Conservation (phyloP, 306 rosid species). For the Datisca glomerata region DNA sequence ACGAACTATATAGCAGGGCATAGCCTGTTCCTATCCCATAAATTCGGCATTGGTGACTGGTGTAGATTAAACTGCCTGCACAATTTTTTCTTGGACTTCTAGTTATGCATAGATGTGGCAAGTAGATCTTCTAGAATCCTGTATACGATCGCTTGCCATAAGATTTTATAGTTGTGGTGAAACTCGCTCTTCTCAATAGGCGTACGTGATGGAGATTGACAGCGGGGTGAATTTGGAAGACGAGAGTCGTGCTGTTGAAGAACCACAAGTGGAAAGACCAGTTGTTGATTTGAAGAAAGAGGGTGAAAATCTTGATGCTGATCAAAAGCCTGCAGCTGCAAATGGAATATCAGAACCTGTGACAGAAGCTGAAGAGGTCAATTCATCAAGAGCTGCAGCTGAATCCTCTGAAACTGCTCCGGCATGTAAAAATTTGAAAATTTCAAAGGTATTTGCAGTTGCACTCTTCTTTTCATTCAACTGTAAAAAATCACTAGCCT, state of each 20-base stretch:
- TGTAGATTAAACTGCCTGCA: too few species aligned
- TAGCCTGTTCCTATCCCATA: too few species aligned
- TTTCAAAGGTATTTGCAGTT: slow-evolving; percentile 44
- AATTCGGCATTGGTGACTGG: too few species aligned
- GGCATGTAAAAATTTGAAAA: slow-evolving; percentile 35
- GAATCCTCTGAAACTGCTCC: slow-evolving; percentile 33
- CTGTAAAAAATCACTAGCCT: slow-evolving; percentile 4
- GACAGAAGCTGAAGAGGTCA: slow-evolving; percentile 23
- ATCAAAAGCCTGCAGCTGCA: slow-evolving; percentile 23
- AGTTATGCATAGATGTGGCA: too few species aligned
- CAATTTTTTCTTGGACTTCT: too few species aligned
- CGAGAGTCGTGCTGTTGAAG: slow-evolving; percentile 47
- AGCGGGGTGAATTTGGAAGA: slow-evolving; percentile 55
- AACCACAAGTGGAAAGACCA: slow-evolving; percentile 24
- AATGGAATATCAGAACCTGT: slow-evolving; percentile 32
- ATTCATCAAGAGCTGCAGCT: slow-evolving; percentile 26
- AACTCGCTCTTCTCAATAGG: too few species aligned
- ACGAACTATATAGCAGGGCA: too few species aligned
- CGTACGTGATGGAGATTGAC: slow-evolving; percentile 66
- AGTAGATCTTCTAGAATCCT: too few species aligned
- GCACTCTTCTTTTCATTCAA: neutral
- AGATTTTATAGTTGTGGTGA: too few species aligned
- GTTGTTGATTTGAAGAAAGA: slow-evolving; percentile 17
- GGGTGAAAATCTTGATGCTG: slow-evolving; percentile 20
- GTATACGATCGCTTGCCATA: too few species aligned